phyloP scores from a whole-genome alignment of 1,284 basidiomycete genomes.

The Takashimella tepidaria region DNA sequence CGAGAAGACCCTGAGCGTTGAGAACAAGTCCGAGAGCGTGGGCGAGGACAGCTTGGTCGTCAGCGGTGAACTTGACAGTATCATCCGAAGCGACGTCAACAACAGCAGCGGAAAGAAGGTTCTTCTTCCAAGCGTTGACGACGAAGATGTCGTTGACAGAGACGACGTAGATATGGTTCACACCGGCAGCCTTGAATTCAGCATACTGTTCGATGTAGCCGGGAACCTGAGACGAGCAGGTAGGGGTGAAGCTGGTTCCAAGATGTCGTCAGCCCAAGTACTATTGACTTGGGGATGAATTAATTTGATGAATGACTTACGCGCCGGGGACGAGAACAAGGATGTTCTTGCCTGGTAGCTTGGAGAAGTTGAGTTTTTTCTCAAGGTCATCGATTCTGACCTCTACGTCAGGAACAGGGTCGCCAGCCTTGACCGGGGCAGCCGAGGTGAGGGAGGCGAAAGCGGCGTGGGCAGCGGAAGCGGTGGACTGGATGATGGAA shows the following conservation, averaged over 20 bases:
- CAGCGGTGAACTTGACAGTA: constrained; percentile 53
- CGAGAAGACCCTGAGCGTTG: constrained; percentile 60
- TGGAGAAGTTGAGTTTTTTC: constrained; percentile 52
- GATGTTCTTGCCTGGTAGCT: constrained; percentile 62
- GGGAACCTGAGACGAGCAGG: constrained; percentile 57
- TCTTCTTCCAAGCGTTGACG: constrained; percentile 62
- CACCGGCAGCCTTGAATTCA: constrained; percentile 63
- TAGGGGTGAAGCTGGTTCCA: constrained; percentile 54
- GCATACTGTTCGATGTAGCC: constrained; percentile 60
- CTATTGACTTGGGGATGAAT: neutral
- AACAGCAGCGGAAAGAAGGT: constrained; percentile 51
- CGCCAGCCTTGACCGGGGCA: constrained; percentile 55
- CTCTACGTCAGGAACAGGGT: constrained; percentile 49
- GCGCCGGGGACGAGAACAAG: constrained; percentile 54
- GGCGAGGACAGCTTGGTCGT: constrained; percentile 60
- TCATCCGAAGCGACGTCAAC: constrained; percentile 16
- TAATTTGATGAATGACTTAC: constrained; percentile 17
- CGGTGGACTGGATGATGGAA: constrained; percentile 53
- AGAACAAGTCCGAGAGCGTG: constrained; percentile 60
- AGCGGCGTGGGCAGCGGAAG: constrained; percentile 56
- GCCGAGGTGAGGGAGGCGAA: constrained; percentile 52
- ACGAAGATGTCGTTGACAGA: constrained; percentile 66
- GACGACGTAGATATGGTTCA: constrained; percentile 63
- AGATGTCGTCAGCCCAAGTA: neutral
- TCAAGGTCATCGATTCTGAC: constrained; percentile 59